Percentiles rank a stretch among this genome's conserved stretches.
Conservation (phyloP, 352 stramenopile genomes). For the Globisporangium middletonii region DNA sequence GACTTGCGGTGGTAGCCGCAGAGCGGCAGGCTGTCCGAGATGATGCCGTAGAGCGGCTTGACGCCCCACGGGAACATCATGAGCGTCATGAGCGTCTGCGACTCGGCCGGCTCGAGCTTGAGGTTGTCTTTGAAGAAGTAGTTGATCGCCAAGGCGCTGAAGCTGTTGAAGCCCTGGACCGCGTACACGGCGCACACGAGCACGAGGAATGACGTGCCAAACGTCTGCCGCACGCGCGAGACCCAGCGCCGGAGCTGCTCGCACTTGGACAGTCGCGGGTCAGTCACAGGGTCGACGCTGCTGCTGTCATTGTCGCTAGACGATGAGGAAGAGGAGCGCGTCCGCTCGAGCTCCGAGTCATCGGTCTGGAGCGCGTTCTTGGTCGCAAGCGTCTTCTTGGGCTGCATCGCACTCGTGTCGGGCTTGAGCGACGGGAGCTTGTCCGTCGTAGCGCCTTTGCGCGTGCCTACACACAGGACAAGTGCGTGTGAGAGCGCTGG, state of each 20-base stretch:
- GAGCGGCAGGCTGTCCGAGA: conserved; percentile 93
- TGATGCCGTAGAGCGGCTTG: conserved; percentile 95
- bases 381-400: conserved; percentile 7
- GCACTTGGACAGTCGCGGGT: conserved; percentile 14
- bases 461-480: too few relatives aligned
- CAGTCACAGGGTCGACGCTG: not conserved
- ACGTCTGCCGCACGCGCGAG: conserved; percentile 46
- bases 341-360: conserved; percentile 7
- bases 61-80: conserved; percentile 95
- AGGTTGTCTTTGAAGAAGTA: conserved; percentile 98
- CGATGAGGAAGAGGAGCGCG: not conserved
- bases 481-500: too few relatives aligned
- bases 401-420: conserved; percentile 1
- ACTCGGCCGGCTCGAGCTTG: conserved; percentile 89
- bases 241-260: conserved; percentile 50
- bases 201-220: conserved; percentile 63
- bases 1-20: conserved; percentile 93
- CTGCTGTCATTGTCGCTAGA: conserved; percentile 12
- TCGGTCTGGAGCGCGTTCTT: not conserved
- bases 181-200: conserved; percentile 88
- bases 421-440: too few relatives aligned
- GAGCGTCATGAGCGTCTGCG: conserved; percentile 90
- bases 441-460: not conserved
- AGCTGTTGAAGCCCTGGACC: conserved; percentile 91
- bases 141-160: conserved; percentile 90